phyloP scores from a whole-genome alignment of 2,329 filamentous ascomycete genomes.

The Furcasterigmium sp. region DNA sequence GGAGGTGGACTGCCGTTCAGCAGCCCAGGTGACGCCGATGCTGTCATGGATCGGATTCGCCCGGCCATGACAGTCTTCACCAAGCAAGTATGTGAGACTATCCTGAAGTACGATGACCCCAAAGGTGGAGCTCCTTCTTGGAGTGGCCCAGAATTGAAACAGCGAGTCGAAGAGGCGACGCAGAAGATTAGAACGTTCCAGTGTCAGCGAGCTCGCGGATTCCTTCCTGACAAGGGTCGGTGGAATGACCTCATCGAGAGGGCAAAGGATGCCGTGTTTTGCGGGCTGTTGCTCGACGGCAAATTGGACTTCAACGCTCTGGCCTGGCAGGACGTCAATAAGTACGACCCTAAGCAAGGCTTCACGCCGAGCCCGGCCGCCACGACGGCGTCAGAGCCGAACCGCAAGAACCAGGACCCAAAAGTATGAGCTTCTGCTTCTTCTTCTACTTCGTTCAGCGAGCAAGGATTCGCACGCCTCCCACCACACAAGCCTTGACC shows the following conservation, averaged over 20 bases:
- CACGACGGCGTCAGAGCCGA: not conserved
- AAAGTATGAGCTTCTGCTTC: conserved; percentile 21
- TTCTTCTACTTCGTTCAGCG: not conserved
- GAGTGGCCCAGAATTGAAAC: too few species aligned
- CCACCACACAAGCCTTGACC: not conserved
- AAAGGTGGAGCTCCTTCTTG: too few species aligned
- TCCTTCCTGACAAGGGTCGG: not conserved
- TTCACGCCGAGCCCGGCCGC: not conserved
- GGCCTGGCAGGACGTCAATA: not conserved
- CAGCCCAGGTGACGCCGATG: too few species aligned
- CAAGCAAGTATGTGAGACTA: too few species aligned
- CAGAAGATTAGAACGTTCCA: not conserved
- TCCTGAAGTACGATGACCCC: too few species aligned
- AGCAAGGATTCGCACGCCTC: not conserved
- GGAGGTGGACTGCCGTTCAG: too few species aligned
- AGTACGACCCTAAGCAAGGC: not conserved
- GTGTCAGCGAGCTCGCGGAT: not conserved
- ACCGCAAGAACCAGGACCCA: conserved; percentile 16
- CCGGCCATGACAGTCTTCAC: too few species aligned
- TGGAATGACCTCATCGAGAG: not conserved
- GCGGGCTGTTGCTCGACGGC: not conserved
- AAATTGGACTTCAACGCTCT: not conserved
- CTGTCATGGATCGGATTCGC: too few species aligned
- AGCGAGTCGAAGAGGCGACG: too few species aligned
- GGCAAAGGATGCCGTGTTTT: not conserved